Evolutionary conservation across 2,329 filamentous ascomycete genomes (phyloP).

Genomic region (Cryphonectria nitschkei): DNA sequence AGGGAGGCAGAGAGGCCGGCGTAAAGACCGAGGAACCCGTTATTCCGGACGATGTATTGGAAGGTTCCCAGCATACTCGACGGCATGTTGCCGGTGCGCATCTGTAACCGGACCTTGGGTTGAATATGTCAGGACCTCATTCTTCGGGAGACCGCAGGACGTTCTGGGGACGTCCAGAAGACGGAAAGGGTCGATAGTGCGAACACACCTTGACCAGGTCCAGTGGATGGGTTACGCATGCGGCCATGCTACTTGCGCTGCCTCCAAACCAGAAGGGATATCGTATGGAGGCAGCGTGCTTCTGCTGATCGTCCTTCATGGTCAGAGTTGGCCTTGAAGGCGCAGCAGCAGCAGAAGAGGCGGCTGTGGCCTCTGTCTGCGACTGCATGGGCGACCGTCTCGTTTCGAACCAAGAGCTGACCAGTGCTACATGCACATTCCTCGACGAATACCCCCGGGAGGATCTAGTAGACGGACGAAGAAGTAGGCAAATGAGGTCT

Average conservation of each 20-base stretch:
- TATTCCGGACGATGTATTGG: conserved; percentile 73
- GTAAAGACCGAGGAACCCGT: conserved; percentile 84
- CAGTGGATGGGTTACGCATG: conserved; percentile 88
- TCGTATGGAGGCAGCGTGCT: conserved; percentile 47
- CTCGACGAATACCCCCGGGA: neutral
- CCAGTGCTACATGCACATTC: conserved; percentile 17
- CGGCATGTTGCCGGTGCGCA: conserved; percentile 73
- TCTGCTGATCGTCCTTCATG: conserved; percentile 36
- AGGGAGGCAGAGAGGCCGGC: conserved; percentile 90
- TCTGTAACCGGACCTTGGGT: conserved; percentile 80
- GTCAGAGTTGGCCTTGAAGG: conserved; percentile 30
- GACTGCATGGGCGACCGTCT: conserved; percentile 37
- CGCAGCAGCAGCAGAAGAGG: conserved; percentile 29
- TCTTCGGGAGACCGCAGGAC: neutral
- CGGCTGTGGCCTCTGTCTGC: conserved; percentile 30
- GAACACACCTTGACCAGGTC: conserved; percentile 60
- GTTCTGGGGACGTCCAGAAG: neutral
- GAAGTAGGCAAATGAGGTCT: neutral
- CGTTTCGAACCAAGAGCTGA: neutral
- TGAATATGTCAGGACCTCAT: conserved; percentile 1
- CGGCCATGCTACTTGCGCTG: conserved; percentile 89
- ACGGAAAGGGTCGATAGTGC: neutral
- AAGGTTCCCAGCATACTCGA: conserved; percentile 87
- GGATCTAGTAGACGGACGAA: neutral
- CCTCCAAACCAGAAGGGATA: conserved; percentile 98